Percentiles rank a stretch among this genome's conserved stretches.
Evolutionary conservation across 345 rosid species (phyloP).

Genomic region (Sisymbrium altissimum): DNA sequence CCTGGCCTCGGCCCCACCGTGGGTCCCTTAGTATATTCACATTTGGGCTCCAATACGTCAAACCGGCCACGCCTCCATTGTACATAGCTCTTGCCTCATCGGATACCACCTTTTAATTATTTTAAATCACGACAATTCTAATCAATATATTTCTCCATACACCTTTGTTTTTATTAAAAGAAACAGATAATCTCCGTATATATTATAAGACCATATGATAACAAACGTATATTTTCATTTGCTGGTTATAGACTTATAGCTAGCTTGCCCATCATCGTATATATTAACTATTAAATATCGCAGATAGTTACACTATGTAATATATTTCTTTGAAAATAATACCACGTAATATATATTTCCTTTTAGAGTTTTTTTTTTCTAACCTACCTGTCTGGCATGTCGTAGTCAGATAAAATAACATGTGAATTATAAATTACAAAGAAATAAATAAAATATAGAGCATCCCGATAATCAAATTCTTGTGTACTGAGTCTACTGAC

Average conservation of each 20-base stretch:
- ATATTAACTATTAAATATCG: not conserved
- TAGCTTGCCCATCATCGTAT: slow-evolving; percentile 25
- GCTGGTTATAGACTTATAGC: slow-evolving; percentile 8
- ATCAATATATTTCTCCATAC: not conserved
- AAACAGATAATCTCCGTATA: not conserved
- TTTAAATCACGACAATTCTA: not conserved
- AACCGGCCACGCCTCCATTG: slow-evolving; percentile 64
- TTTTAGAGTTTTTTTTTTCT: not conserved
- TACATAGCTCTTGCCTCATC: slow-evolving; percentile 85
- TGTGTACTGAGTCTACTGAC: slow-evolving; percentile 13
- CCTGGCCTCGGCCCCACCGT: slow-evolving; percentile 89
- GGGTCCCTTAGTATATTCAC: slow-evolving; percentile 85
- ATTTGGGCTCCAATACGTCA: slow-evolving; percentile 82
- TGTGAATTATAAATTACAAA: not conserved
- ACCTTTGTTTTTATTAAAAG: slow-evolving; percentile 1
- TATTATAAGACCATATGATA: not conserved
- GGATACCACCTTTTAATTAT: slow-evolving; percentile 52
- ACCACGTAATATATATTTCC: too few relatives aligned
- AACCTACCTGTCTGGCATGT: slow-evolving; percentile 11
- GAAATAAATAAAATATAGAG: not conserved
- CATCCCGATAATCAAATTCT: not conserved
- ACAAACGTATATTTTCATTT: not conserved
- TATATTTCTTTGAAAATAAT: not conserved
- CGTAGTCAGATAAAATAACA: not conserved
- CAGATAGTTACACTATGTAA: not conserved